Base-by-base conservation (phyloP, 352 stramenopile species). In the Blastocystis sp. region DNA sequence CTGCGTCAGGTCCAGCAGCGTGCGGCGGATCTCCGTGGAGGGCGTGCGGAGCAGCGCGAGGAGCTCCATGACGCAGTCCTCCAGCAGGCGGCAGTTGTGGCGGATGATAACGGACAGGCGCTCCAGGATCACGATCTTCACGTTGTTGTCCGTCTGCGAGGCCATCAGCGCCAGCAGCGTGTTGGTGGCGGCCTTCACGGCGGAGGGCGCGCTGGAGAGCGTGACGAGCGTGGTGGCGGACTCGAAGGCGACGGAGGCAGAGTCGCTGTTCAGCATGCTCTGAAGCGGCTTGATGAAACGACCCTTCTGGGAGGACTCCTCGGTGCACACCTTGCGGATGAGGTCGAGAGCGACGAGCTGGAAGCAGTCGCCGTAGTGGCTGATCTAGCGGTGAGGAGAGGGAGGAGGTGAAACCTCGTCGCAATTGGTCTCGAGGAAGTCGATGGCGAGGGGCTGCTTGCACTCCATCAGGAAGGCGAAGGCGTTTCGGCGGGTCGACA, bases 381-480 rank as follows among this genome's bases (percentile, higher is more conserved):
- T 90, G 21, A 97, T 93, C 89, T 99, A 94, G 1, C 29, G 3
- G 24, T 89, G 26, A 89, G 45, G 26, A 39, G 29, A 16, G 19
- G 39, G 45, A 13, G 50, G 21, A 21, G 41, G 29, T 79, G 12
- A 50, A 60, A 79, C 77, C 19, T 89, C 67, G 55, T 89, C 79
- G 41, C 63, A 77, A 45, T 89, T 89, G 26, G 37, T 39, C 35
- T 89, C 79, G 16, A 89, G 65, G 92, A 98, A 99, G 71, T 98
- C 96, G 91, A 99, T 97, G 0, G 98, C 97, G 24, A 96, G 90
- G 79, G 97, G 95, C 92, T 99, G 96, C 10, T 96, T 95, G 90
- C 98, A 98, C 91, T 99, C 97, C 93, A 98, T 99, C 26, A 99
- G 94, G 96, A 99, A 99, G 66, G 99, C 92, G 92, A 99, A 99